These are phyloP conservation scores for Globisporangium iwayamae DNA, from an alignment of 352 stramenopile genomes.

Conservation along the genomic window DNA sequence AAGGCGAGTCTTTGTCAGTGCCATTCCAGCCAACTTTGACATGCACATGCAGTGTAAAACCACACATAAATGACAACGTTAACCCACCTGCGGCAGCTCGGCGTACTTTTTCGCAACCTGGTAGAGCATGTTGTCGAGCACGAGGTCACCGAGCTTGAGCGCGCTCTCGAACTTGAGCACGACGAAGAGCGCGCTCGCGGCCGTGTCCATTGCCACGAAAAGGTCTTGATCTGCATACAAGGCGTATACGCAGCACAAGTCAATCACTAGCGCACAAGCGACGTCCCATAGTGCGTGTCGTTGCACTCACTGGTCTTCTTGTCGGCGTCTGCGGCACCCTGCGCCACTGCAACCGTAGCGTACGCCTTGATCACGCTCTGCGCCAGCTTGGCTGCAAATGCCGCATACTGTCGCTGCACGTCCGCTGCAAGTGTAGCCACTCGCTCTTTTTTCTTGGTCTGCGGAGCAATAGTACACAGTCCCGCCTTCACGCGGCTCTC, in stretches of 20 bases:
- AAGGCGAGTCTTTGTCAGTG: background rate
- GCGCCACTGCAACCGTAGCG: conserved; percentile 12
- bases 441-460: background rate
- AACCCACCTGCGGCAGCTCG: conserved; percentile 42
- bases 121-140: conserved; percentile 78
- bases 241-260: background rate
- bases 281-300: background rate
- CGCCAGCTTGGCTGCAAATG: conserved; percentile 52
- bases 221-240: conserved; percentile 24
- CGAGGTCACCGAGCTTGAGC: conserved; percentile 50
- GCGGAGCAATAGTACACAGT: background rate
- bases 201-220: conserved; percentile 44
- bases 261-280: background rate
- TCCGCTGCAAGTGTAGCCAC: background rate
- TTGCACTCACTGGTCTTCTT: conserved; percentile 18
- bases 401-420: conserved; percentile 26
- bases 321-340: conserved; percentile 8
- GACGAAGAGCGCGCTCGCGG: conserved; percentile 48
- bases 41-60: background rate
- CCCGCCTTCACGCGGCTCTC: conserved; percentile 11
- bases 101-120: conserved; percentile 74
- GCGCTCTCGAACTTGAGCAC: conserved; percentile 38
- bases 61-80: background rate
- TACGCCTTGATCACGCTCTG: conserved; percentile 67
- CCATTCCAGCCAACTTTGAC: background rate